Conservation (phyloP, 2,329 filamentous ascomycete genomes). For the Pestalotiopsis sp. region DNA sequence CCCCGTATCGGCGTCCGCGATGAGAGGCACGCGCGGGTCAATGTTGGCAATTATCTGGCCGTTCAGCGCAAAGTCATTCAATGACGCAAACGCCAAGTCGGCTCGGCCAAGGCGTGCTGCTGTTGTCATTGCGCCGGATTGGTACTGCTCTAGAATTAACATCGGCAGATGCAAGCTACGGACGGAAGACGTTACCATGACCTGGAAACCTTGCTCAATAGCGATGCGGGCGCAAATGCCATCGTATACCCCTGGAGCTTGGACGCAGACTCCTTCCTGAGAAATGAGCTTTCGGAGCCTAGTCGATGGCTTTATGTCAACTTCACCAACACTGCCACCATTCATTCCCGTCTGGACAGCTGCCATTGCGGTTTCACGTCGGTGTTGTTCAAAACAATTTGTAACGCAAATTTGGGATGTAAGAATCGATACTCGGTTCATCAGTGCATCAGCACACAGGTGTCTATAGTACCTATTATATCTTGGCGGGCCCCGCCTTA, state of each 20-base stretch:
- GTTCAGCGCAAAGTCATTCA: slow-evolving; percentile 64
- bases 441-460: no score
- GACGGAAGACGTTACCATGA: not conserved
- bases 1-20: slow-evolving; percentile 63
- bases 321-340: not conserved
- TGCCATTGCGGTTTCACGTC: not conserved
- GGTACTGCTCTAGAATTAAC: not conserved
- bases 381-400: not conserved
- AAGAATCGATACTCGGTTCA: no score
- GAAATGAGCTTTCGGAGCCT: slow-evolving; percentile 9
- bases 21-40: slow-evolving; percentile 56
- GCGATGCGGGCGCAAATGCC: slow-evolving; percentile 13
- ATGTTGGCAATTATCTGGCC: slow-evolving; percentile 67
- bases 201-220: slow-evolving; percentile 12
- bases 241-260: slow-evolving; percentile 13
- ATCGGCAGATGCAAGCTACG: not conserved
- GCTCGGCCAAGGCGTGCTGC: slow-evolving; percentile 63
- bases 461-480: no score
- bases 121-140: slow-evolving; percentile 19
- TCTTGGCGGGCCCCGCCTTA: not conserved
- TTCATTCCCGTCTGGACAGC: not conserved
- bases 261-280: slow-evolving; percentile 10
- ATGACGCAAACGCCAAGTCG: slow-evolving; percentile 63
- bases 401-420: no score
- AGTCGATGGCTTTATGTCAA: slow-evolving; percentile 5